Conservation (phyloP, 305 asterid genomes). For the Striga hermonthica region DNA sequence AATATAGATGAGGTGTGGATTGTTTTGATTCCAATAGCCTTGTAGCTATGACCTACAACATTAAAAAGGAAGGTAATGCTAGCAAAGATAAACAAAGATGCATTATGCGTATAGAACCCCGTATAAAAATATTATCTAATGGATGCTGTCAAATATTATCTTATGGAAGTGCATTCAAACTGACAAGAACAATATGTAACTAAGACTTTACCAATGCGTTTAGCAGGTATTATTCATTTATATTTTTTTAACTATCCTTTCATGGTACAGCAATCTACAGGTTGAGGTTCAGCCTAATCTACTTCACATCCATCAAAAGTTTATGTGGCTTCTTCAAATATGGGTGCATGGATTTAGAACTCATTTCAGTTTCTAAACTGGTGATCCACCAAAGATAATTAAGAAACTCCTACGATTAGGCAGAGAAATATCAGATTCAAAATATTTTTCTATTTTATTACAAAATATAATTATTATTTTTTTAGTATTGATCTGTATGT, state of each 20-base stretch:
- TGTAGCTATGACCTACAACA: conserved; percentile 80
- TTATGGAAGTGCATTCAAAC: too few relatives aligned
- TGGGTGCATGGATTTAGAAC: neutral
- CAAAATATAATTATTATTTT: too few relatives aligned
- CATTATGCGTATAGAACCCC: neutral
- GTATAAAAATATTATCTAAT: too few relatives aligned
- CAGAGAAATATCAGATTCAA: neutral
- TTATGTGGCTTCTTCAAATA: neutral
- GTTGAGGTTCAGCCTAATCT: too few relatives aligned
- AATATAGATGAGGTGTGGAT: conserved; percentile 85
- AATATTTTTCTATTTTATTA: neutral
- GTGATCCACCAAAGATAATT: neutral
- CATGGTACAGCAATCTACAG: too few relatives aligned
- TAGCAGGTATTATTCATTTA: too few relatives aligned
- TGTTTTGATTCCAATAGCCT: conserved; percentile 93
- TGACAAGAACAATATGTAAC: too few relatives aligned
- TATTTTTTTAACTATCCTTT: too few relatives aligned
- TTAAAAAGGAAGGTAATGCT: conserved; percentile 20
- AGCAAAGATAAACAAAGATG: conserved; percentile 24
- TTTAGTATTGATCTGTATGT: neutral
- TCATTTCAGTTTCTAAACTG: neutral
- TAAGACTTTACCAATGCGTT: too few relatives aligned
- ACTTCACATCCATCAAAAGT: neutral
- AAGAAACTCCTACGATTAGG: neutral
- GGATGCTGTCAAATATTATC: too few relatives aligned